Evolutionary conservation across 768 basidiomycete species (phyloP).

Genomic region (Lepiota subincarnata): DNA sequence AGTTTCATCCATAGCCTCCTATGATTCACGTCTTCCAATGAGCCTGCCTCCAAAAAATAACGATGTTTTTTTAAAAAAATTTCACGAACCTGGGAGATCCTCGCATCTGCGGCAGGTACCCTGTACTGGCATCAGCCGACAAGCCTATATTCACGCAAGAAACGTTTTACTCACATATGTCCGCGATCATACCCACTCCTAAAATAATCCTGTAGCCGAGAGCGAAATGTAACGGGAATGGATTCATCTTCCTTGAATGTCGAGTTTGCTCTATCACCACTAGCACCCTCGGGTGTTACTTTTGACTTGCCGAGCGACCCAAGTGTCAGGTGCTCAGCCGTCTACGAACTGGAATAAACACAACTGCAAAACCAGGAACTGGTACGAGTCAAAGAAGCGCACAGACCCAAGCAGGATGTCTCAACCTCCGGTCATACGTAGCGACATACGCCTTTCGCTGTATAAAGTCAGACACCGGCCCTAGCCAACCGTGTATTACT

Average conservation of each 20-base stretch:
- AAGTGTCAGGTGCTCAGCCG: conserved; percentile 90
- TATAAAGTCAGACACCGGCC: conserved; percentile 78
- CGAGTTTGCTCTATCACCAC: conserved; percentile 72
- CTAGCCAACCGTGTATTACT: conserved; percentile 33
- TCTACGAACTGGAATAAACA: conserved; percentile 40
- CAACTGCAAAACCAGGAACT: background rate
- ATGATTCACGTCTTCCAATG: background rate
- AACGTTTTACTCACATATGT: conserved; percentile 69
- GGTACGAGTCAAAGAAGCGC: background rate
- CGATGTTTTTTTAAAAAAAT: too few relatives aligned
- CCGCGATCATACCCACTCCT: conserved; percentile 93
- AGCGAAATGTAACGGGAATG: conserved; percentile 74
- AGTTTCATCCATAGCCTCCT: conserved; percentile 95
- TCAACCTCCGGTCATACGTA: conserved; percentile 83
- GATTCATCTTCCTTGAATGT: conserved; percentile 80
- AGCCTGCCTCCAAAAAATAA: background rate
- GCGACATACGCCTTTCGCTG: conserved; percentile 82
- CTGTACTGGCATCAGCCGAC: conserved; percentile 30
- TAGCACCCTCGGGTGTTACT: conserved; percentile 20
- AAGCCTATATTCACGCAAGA: background rate
- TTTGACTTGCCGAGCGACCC: conserved; percentile 50
- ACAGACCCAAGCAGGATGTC: conserved; percentile 92
- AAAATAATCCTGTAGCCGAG: conserved; percentile 86
- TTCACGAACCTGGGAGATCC: conserved; percentile 68
- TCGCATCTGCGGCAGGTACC: conserved; percentile 97